Evolutionary conservation across 2,329 filamentous ascomycete genomes (phyloP), one percentile per base, ranked within the genome.

Genomic region (Pseudogymnoascus sp.): DNA sequence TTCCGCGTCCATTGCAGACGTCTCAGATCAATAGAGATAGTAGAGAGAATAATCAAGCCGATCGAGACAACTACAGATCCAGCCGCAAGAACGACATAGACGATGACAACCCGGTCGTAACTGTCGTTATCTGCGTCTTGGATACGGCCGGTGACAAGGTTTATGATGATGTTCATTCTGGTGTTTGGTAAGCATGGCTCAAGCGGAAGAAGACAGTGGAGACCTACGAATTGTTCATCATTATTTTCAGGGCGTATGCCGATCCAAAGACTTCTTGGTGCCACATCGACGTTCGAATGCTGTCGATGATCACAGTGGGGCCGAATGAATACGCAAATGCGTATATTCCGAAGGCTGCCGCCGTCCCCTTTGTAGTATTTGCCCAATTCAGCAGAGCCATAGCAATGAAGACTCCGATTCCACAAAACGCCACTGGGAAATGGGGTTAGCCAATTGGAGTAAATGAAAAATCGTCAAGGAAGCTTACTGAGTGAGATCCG

Each of bases 151-250:
- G 82, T 80, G 19, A 85, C 74, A 46, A 87, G 79, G 0, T 82
- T 76, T 1, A 87, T 75, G 61, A 87, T 82, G 64, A 87, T 85
- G 64, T 77, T 84, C 82, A 86, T 86, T 31, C 79, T 80, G 70
- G 15, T 3, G 29, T 6, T 10, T 59, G 44, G 19, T 5, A 44
- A 42, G 50, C 23, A 26, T 42, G 21, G 15, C 17, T 15, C 19
- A 42, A 15, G 10, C 15, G 13, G 13, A 37, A 26, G n/a, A 59
- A 26, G n/a, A 59, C 3, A 19, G 59, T 15, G 31, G 29, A 37
- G 31, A 64, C 75, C 62, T 68, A 78, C 77, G 77, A 75, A 63
- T 87, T 87, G 69, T 87, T 86, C 69, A 86, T 82, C 21, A 81
- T 81, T 37, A 87, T 80, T 64, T 87, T 87, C 63, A 86, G 72